phyloP scores from a whole-genome alignment of 169 alveolate species.

The Perkinsus chesapeaki region DNA sequence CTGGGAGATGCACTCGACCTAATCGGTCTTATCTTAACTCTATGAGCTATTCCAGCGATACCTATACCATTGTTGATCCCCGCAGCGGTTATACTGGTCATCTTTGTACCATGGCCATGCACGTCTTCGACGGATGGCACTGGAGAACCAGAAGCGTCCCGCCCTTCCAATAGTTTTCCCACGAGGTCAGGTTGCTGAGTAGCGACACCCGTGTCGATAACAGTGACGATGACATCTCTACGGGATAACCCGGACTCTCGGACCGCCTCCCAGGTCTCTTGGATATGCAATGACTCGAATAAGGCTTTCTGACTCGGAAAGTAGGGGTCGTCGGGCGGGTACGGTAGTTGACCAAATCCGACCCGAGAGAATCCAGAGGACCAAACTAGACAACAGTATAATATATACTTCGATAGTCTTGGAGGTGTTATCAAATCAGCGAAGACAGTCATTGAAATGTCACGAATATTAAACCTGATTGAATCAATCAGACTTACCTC shows the following conservation, averaged over 20 bases:
- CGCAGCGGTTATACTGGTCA: not conserved
- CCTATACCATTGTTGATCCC: not conserved
- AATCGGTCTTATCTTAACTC: not conserved
- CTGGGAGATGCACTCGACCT: not conserved
- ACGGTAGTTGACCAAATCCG: too few relatives aligned
- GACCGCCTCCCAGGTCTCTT: not conserved
- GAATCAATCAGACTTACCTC: too few relatives aligned
- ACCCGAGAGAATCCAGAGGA: too few relatives aligned
- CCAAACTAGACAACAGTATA: too few relatives aligned
- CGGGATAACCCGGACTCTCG: not conserved
- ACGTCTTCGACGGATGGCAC: not conserved
- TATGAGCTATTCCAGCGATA: not conserved
- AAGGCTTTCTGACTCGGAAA: not conserved
- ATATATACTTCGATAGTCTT: too few relatives aligned
- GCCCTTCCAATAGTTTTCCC: not conserved
- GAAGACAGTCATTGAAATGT: too few relatives aligned
- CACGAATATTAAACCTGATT: too few relatives aligned
- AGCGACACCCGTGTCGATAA: not conserved
- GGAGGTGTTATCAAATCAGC: too few relatives aligned
- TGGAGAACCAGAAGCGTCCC: not conserved
- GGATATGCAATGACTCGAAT: not conserved
- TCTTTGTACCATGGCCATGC: not conserved
- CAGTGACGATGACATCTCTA: not conserved
- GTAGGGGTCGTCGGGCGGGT: not conserved
- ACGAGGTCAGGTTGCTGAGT: not conserved